Percentiles rank a stretch among this genome's conserved stretches.
Conservation (phyloP, 192 early-diverging fungal genomes). For the Geosiphon pyriformis region DNA sequence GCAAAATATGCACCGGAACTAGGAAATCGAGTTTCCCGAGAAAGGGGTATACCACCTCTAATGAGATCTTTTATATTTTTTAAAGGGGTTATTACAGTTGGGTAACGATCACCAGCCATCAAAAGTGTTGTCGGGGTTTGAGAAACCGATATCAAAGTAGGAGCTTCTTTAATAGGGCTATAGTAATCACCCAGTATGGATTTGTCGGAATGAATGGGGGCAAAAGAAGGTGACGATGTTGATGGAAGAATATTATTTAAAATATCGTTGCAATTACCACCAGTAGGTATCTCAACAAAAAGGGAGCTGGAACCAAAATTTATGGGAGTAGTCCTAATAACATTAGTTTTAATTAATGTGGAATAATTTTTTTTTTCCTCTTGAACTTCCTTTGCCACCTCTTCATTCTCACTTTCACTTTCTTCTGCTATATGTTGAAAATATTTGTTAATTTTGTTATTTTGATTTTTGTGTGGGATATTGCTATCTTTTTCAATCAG, state of each 20-base stretch:
- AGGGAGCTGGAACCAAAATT: background rate
- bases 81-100: background rate
- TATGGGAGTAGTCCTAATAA: background rate
- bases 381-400: background rate
- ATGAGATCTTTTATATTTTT: background rate
- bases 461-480: too few species aligned
- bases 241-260: background rate
- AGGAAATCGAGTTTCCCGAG: slow-evolving; percentile 13
- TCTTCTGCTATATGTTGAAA: too few species aligned
- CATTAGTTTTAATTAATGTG: background rate
- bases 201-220: slow-evolving; percentile 15
- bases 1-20: slow-evolving; percentile 6
- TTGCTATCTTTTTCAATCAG: slow-evolving; percentile 5
- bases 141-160: background rate
- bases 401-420: background rate
- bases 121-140: background rate
- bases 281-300: background rate
- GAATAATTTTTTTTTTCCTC: slow-evolving; percentile 4
- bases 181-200: slow-evolving; percentile 3
- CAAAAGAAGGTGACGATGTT: background rate
- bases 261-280: background rate
- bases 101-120: background rate
- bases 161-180: background rate
- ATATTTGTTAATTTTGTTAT: too few species aligned
- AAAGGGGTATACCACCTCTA: background rate